Evolutionary conservation across 352 stramenopile genomes (phyloP).

Genomic region (Phytophthora pinifolia): DNA sequence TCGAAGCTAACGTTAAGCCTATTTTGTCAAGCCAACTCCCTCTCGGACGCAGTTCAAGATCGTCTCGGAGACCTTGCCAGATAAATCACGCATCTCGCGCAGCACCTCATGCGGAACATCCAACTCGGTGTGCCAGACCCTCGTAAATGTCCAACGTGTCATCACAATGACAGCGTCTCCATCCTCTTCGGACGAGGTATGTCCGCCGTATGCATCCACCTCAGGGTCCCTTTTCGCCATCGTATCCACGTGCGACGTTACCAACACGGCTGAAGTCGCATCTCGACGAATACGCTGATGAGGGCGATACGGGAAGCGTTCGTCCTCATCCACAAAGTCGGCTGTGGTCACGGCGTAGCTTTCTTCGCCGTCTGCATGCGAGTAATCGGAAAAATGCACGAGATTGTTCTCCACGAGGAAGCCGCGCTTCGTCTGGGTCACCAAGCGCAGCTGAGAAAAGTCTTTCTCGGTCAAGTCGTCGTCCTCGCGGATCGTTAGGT

Average conservation of each 20-base stretch:
- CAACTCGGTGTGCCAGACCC: constrained; percentile 29
- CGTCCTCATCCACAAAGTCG: constrained; percentile 45
- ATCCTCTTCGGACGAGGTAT: constrained; percentile 26
- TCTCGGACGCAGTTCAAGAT: constrained; percentile 20
- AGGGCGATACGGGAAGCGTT: constrained; percentile 39
- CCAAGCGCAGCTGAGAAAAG: constrained; percentile 38
- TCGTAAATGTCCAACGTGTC: constrained; percentile 33
- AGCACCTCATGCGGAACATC: constrained; percentile 26
- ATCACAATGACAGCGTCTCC: constrained; percentile 34
- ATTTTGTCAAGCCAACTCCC: constrained; percentile 13
- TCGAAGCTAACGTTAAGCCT: too few relatives aligned
- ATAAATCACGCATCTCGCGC: constrained; percentile 29
- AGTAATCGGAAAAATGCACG: constrained; percentile 19
- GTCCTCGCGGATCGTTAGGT: constrained; percentile 57
- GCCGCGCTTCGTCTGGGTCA: constrained; percentile 28
- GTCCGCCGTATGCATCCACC: constrained; percentile 2
- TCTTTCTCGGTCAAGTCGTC: constrained; percentile 44
- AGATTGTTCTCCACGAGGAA: constrained; percentile 40
- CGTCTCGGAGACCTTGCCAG: constrained; percentile 15
- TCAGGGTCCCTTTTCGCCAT: constrained; percentile 6
- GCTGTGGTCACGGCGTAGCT: constrained; percentile 16
- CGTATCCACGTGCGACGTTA: constrained; percentile 17
- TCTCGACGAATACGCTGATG: constrained; percentile 34
- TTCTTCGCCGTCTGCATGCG: not conserved
- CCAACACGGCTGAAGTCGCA: constrained; percentile 30